phyloP scores from a whole-genome alignment of 768 basidiomycete species.

The Rhizopogon vinicolor region DNA sequence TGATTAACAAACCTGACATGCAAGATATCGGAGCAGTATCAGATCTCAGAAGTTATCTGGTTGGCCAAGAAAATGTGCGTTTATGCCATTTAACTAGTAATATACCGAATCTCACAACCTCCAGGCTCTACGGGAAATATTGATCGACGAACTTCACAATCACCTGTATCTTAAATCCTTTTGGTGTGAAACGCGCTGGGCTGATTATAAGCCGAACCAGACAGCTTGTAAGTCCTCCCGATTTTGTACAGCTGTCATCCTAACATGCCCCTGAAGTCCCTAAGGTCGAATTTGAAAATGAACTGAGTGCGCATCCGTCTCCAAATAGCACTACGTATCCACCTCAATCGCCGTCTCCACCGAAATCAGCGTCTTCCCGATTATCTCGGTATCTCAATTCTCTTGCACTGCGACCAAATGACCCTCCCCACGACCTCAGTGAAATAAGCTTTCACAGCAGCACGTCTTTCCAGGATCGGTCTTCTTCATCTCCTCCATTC shows the following conservation, averaged over 20 bases:
- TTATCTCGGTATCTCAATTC: conserved; percentile 61
- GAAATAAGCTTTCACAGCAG: conserved; percentile 29
- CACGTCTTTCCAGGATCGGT: conserved; percentile 13
- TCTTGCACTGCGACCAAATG: conserved; percentile 70
- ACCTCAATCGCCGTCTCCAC: conserved; percentile 33
- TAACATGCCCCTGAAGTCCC: conserved; percentile 42
- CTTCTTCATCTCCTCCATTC: conserved; percentile 15
- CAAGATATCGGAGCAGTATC: conserved; percentile 91
- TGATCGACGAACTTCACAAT: conserved; percentile 92
- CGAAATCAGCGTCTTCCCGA: conserved; percentile 39
- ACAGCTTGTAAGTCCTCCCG: conserved; percentile 55
- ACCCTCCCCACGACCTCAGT: conserved; percentile 65
- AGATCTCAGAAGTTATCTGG: conserved; percentile 82
- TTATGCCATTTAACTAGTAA: neutral
- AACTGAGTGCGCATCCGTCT: conserved; percentile 23
- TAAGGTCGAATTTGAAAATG: conserved; percentile 60
- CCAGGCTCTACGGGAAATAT: conserved; percentile 86
- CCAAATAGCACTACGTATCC: conserved; percentile 15
- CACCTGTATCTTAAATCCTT: conserved; percentile 97
- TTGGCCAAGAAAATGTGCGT: conserved; percentile 81
- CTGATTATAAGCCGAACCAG: conserved; percentile 77
- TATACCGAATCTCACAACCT: conserved; percentile 6
- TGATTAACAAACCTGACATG: conserved; percentile 90
- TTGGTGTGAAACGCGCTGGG: conserved; percentile 94
- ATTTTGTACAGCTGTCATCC: conserved; percentile 2